These are phyloP conservation scores for Pyricularia sp. DNA, from an alignment of 2,329 filamentous ascomycete genomes.

Conservation along the genomic window DNA sequence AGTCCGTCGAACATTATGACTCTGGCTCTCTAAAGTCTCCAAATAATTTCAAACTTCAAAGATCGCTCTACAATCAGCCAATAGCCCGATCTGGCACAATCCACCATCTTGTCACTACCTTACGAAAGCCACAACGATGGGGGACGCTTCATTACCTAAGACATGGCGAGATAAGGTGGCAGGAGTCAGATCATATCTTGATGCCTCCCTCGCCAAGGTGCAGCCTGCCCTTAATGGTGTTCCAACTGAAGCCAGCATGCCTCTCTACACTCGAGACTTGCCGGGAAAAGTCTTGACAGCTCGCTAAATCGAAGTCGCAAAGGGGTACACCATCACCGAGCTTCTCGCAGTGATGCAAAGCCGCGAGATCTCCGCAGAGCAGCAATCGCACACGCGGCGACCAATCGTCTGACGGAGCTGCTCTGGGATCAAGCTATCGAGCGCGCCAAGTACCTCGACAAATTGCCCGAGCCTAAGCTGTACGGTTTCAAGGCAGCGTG, in stretches of 20 bases:
- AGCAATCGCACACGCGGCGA: slow-evolving; percentile 14
- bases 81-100: not conserved
- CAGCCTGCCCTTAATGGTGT: slow-evolving; percentile 7
- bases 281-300: slow-evolving; percentile 6
- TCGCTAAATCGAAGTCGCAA: slow-evolving; percentile 8
- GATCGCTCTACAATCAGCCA: not conserved
- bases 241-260: slow-evolving; percentile 1
- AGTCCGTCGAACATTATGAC: not conserved
- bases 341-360: not conserved
- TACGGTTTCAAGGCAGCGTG: slow-evolving; percentile 23
- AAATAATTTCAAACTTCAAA: not conserved
- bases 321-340: slow-evolving; percentile 3
- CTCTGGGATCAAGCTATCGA: slow-evolving; percentile 25
- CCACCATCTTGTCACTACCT: not conserved
- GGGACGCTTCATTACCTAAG: not conserved
- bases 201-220: slow-evolving; percentile 6
- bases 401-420: slow-evolving; percentile 23
- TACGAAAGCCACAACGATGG: not conserved
- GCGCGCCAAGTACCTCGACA: slow-evolving; percentile 22
- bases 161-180: not conserved
- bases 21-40: not conserved
- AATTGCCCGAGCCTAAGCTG: slow-evolving; percentile 20
- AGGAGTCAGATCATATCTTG: not conserved
- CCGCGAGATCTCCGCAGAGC: slow-evolving; percentile 7
- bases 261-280: slow-evolving; percentile 6